Evolutionary conservation across 306 rosid genomes (phyloP).

Genomic region (Cucurbita argyrosperma): DNA sequence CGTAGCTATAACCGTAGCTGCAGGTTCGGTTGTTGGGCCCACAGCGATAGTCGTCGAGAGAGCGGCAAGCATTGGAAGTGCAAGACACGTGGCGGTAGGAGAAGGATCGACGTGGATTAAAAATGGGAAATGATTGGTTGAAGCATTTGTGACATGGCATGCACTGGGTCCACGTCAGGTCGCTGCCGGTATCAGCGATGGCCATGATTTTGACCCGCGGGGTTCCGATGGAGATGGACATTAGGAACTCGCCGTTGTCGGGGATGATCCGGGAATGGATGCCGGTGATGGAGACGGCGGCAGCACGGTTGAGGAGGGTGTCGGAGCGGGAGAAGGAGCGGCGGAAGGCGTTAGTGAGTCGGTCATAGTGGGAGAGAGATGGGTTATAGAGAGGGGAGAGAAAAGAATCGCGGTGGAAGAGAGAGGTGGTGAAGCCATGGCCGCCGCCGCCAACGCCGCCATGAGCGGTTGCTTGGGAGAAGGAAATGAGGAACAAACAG

Average conservation of each 20-base stretch:
- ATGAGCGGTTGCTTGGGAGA: not conserved
- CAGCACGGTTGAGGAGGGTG: not conserved
- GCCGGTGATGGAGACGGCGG: not conserved
- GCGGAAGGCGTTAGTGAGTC: constrained; percentile 22
- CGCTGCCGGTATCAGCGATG: constrained; percentile 51
- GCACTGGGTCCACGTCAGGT: constrained; percentile 50
- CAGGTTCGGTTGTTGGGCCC: not conserved
- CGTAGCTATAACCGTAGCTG: constrained; percentile 18
- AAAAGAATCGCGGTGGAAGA: constrained; percentile 40
- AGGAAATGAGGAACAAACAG: not conserved
- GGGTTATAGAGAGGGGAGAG: constrained; percentile 27
- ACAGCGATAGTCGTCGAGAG: not conserved
- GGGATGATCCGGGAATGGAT: constrained; percentile 9
- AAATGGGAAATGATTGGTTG: constrained; percentile 30
- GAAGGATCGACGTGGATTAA: constrained; percentile 25
- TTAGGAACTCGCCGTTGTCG: constrained; percentile 27
- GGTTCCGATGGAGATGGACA: constrained; percentile 40
- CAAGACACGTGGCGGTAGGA: constrained; percentile 23
- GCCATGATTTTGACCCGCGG: constrained; percentile 24
- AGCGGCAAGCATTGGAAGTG: constrained; percentile 4
- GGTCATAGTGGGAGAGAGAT: constrained; percentile 11
- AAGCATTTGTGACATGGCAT: constrained; percentile 33
- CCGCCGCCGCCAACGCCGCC: not conserved
- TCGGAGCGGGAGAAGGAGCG: constrained; percentile 24
- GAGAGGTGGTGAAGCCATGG: constrained; percentile 8